phyloP scores from a whole-genome alignment of 2,329 filamentous ascomycete genomes.

The Clonostachys chloroleuca region DNA sequence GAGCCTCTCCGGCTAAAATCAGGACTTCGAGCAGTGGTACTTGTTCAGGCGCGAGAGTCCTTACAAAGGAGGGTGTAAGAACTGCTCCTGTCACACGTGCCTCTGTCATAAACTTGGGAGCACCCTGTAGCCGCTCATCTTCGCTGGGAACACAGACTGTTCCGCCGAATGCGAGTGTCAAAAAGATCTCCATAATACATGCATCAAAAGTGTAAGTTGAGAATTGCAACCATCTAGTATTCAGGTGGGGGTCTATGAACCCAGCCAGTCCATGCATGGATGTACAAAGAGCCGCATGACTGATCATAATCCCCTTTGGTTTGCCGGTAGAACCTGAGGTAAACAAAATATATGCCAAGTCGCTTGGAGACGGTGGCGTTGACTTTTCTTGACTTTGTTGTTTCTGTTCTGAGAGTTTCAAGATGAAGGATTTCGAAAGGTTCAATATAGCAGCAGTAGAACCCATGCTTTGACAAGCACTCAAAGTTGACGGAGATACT shows the following conservation, averaged over 20 bases:
- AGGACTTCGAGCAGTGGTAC: constrained; percentile 1
- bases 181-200: constrained; percentile 88
- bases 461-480: not conserved
- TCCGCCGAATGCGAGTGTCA: constrained; percentile 73
- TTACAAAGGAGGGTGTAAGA: constrained; percentile 2
- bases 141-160: constrained; percentile 72
- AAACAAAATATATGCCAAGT: constrained; percentile 71
- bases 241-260: constrained; percentile 64
- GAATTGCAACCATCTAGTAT: constrained; percentile 67
- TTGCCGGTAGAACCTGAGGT: constrained; percentile 78
- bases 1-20: constrained; percentile 7
- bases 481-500: not conserved
- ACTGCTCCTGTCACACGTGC: not conserved
- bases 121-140: constrained; percentile 66
- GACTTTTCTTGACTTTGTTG: no score
- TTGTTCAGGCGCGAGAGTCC: not conserved
- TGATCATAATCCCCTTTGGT: constrained; percentile 77
- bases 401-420: no score
- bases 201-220: constrained; percentile 85
- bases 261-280: constrained; percentile 60
- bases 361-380: not conserved
- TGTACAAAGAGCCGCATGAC: constrained; percentile 34
- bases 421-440: no score
- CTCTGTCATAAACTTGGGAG: constrained; percentile 61
- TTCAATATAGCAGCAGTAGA: no score